Base-by-base conservation (phyloP, 371 early-diverging fungal species). In the Lichtheimia hyalospora region DNA sequence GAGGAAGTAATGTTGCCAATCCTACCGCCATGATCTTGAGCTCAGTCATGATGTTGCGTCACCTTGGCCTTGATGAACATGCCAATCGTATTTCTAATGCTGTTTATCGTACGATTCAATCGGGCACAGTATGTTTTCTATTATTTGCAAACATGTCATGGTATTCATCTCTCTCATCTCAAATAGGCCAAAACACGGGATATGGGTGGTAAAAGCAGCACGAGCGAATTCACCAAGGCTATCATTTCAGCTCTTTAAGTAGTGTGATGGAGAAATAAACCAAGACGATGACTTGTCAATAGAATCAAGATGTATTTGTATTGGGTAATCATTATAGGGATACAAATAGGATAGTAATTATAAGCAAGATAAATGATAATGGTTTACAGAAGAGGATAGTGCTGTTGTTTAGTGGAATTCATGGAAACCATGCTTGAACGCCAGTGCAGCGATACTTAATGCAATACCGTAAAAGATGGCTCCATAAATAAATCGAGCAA, bases 1-100 rank as follows among this genome's bases (percentile, higher is more conserved):
- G 91, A 81, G 95, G 95, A 63, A 83, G 84, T 70, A 94, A 96
- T 86, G 74, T 83, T 23, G 98, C 98, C 41, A 96, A 97, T 77
- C 98, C 97, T 16, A 91, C 95, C 34, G 89, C 95, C 48, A 83
- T 96, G 84, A 75, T 97, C 54, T 79, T 96, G 61, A 91, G 91
- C 39, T 86, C 93, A 20, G 91, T 95, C 49, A 89, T 93, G 88
- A 86, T 97, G 92, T 84, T 97, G 60, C 91, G 93, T 69, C 96
- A 96, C 74, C 73, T 97, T 52, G 89, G 89, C 66, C 84, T 96
- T 64, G 84, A 88, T 64, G 86, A 87, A 51, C 82, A 93, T 65
- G 98, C 96, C 56, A 84, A 88, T 72, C 82, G 81, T 58, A 95
- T 97, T 68, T 87, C 89, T 57, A 79, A 83, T 34, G 95, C 98